These are phyloP conservation scores for Corniculantispora saksenae DNA, from an alignment of 2,329 filamentous ascomycete genomes.

Conservation along the genomic window DNA sequence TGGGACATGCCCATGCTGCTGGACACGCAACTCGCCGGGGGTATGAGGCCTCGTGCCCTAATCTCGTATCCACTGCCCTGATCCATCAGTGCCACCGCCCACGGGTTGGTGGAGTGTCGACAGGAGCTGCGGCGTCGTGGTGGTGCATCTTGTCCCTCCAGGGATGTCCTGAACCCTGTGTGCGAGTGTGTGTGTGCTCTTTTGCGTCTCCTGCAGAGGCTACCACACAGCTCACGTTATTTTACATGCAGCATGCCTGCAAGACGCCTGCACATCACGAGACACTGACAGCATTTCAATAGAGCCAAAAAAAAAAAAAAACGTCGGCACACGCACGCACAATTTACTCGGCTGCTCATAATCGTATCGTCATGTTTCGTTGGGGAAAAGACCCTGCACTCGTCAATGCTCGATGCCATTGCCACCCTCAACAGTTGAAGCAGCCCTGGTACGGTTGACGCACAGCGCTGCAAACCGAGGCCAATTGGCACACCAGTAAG, in stretches of 20 bases:
- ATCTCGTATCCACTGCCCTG: conserved; percentile 28
- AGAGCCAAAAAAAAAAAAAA: too few species aligned
- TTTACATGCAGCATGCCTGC: conserved; percentile 6
- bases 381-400: neutral
- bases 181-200: conserved; percentile 5
- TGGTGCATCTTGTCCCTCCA: conserved; percentile 5
- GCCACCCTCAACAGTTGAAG: neutral
- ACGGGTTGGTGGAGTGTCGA: conserved; percentile 5
- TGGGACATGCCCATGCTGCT: conserved; percentile 7
- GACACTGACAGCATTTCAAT: conserved; percentile 17
- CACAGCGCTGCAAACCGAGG: neutral
- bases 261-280: conserved; percentile 17
- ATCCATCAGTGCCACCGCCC: conserved; percentile 18
- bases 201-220: neutral
- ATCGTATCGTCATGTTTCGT: neutral
- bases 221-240: neutral
- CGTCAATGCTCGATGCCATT: neutral
- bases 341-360: neutral
- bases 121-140: neutral
- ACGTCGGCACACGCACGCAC: conserved; percentile 6
- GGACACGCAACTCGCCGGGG: conserved; percentile 2
- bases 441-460: neutral
- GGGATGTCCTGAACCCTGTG: conserved; percentile 9
- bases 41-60: conserved; percentile 32
- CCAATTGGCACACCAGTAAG: conserved; percentile 12